Evolutionary conservation across 768 basidiomycete species (phyloP).

Genomic region (Tylopilus plumbeoviolaceoides): DNA sequence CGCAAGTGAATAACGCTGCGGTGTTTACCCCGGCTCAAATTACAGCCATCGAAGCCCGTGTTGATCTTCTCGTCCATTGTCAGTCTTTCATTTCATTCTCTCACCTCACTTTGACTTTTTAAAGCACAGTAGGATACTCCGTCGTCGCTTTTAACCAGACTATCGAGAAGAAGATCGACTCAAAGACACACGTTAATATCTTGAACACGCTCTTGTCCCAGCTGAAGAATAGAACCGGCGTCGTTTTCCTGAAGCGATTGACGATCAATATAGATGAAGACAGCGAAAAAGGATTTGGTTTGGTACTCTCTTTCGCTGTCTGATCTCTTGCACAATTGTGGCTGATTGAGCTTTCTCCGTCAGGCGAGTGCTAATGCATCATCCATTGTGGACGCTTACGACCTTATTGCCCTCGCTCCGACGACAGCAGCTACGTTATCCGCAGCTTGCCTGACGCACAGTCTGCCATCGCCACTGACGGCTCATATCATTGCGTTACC

Average conservation of each 20-base stretch:
- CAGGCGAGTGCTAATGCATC: slow-evolving; percentile 71
- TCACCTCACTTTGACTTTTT: slow-evolving; percentile 1
- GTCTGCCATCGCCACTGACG: slow-evolving; percentile 68
- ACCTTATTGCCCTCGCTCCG: slow-evolving; percentile 73
- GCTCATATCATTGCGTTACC: slow-evolving; percentile 81
- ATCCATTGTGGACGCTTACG: slow-evolving; percentile 59
- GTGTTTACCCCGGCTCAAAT: slow-evolving; percentile 56
- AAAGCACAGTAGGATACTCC: slow-evolving; percentile 74
- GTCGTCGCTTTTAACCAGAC: slow-evolving; percentile 76
- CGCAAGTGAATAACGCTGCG: slow-evolving; percentile 33
- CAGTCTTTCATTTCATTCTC: slow-evolving; percentile 25
- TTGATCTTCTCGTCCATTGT: slow-evolving; percentile 75
- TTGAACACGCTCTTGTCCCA: slow-evolving; percentile 57
- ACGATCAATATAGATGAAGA: slow-evolving; percentile 80
- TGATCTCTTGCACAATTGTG: background rate
- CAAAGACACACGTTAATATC: slow-evolving; percentile 63
- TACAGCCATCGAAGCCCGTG: slow-evolving; percentile 51
- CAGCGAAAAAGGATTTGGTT: slow-evolving; percentile 81
- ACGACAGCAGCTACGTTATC: slow-evolving; percentile 71
- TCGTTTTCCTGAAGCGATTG: slow-evolving; percentile 69
- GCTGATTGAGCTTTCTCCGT: background rate
- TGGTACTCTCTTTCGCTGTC: slow-evolving; percentile 43
- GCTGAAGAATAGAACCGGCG: slow-evolving; percentile 52
- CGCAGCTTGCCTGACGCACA: slow-evolving; percentile 76
- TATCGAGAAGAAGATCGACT: slow-evolving; percentile 66